phyloP scores from a whole-genome alignment of 148 eudicot species.

The Fagopyrum homotropicum region DNA sequence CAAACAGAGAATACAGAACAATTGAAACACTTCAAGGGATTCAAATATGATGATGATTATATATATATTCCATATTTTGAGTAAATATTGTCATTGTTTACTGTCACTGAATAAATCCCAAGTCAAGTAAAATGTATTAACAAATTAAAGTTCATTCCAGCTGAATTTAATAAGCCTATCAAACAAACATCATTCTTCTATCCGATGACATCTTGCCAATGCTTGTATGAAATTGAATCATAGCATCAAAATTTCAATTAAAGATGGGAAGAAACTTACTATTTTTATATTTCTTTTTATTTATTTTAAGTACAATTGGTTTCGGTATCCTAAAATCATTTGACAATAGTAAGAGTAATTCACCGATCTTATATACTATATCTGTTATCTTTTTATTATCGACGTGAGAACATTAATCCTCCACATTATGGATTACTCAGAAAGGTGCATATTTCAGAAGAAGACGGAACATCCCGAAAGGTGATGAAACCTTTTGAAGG shows the following conservation, averaged over 20 bases:
- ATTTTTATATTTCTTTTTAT: constrained; percentile 11
- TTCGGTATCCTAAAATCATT: too few relatives aligned
- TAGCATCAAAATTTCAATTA: neutral
- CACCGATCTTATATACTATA: too few relatives aligned
- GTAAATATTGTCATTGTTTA: neutral
- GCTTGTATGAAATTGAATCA: neutral
- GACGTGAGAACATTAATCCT: too few relatives aligned
- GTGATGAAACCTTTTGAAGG: too few relatives aligned
- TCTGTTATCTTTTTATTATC: too few relatives aligned
- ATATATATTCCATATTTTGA: neutral
- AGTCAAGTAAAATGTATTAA: neutral
- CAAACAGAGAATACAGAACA: neutral
- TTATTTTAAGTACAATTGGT: too few relatives aligned
- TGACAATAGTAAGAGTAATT: too few relatives aligned
- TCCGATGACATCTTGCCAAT: neutral
- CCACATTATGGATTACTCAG: too few relatives aligned
- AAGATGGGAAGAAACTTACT: constrained; percentile 36
- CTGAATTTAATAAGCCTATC: neutral
- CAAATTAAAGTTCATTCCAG: neutral
- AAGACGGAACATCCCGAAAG: too few relatives aligned
- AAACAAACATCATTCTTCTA: neutral
- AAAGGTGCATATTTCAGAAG: too few relatives aligned
- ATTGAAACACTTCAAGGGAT: neutral
- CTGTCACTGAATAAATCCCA: neutral
- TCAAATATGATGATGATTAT: neutral